Evolutionary conservation across 352 stramenopile species (phyloP), one percentile per base, ranked within the genome.

Genomic region (Thraustochytrium sp.): DNA sequence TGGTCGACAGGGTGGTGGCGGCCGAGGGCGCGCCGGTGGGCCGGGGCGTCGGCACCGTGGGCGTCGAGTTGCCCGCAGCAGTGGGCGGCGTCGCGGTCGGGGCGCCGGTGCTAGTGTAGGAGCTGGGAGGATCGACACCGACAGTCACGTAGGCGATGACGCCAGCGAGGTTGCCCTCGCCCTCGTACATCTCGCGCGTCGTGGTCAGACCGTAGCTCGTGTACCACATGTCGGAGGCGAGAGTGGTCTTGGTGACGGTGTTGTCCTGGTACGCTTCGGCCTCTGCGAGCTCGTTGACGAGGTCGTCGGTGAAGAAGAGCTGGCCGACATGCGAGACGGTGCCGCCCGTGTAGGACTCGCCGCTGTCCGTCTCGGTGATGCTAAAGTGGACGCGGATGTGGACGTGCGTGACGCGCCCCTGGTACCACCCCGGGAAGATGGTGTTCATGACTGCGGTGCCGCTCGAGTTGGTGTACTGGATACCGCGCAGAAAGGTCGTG

Each of bases 361-460:
- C 65, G 2, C 5, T 36, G 13, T 77, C 49, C 9, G 42, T 77
- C 26, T 55, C 65, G 38, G 65, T 77, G 46, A 77, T 62, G 65
- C 46, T 62, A 36, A 62, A 62, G 13, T 77, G 65, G 37, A 77
- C 65, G 23, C 49, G 3, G 8, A 77, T 31, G 65, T 77, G 65
- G 34, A 77, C 26, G 38, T 77, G 65, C 21, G 42, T 62, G 29
- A 36, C 36, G 65, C 65, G 65, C 31, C 65, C 65, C 26, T 77
- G 23, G 65, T 77, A 77, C 42, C 49, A 77, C 23, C 65, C 65
- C 9, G 65, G 65, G 65, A 77, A 77, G 65, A 77, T 38, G 65
- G 65, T 77, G 40, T 36, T 21, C 11, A 77, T n/a, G 1, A 40
- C 31, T 18, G 34, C 46, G 34, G 26, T 72, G 31, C 65, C 65